Base-by-base conservation (phyloP, 257 asterid genomes). In the Nemophila menziesii region DNA sequence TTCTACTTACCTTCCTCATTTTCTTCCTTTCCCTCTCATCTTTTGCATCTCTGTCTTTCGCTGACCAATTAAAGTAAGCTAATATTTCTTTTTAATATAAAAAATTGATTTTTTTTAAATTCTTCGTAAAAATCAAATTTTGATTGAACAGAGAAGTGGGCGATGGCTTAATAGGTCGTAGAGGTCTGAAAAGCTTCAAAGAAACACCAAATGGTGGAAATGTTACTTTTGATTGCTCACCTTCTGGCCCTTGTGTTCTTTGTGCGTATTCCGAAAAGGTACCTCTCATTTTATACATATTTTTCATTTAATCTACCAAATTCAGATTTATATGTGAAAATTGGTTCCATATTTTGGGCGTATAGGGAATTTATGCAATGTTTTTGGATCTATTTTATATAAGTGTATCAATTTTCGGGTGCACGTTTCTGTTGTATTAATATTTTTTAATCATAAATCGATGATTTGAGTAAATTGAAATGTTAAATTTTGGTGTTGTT, bases 241-340 rank as follows among this genome's bases (percentile, higher is more conserved):
- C 92, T 60, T 84, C 95, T 17, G 98, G 98, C 29, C 95, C 98
- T 49, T 89, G 98, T 62, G 69, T 89, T 34, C 85, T 87, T 11
- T 89, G 98, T 62, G 68, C 82, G 48, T 83, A 81, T 54, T 53
- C 93, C 43, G 98, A 84, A 55, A 89, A 84, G 98, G 98, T 85
- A 4, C 12, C 21, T 15, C 36, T 41, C 5, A 39, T 22, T 40
- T 49, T 44, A 8, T 21, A 29, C 36, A 29, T 29, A 5, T 7
- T 2, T 29, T 29, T 29, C 9, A 10, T 29, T 2, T 7, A 29
- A 29, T 10, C 12, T 29, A 2, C 12, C 4, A 29, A 29, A 29
- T 29, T 29, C 3, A 29, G 36, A 29, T 29, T 29, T 29, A 29
- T 29, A 29, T 29, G 8, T 29, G 36, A 29, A 29, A 5, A 13